Percentiles rank a stretch among this genome's conserved stretches.
These are phyloP conservation scores for Calvatia gigantea DNA, from an alignment of 768 basidiomycete genomes.

Conservation along the genomic window DNA sequence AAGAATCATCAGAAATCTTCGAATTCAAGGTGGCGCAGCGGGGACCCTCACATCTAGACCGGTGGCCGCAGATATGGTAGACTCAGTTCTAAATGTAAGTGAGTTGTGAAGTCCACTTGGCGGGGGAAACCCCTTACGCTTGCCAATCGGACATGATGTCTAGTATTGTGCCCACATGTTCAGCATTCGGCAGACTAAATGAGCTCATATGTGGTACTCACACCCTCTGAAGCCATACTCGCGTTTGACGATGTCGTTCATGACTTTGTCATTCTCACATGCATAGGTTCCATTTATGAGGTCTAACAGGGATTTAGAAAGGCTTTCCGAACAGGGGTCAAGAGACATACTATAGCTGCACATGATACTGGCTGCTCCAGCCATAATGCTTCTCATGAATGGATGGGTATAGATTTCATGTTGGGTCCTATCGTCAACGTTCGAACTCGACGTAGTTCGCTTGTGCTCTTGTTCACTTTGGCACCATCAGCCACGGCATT, in stretches of 20 bases:
- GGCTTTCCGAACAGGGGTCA: not conserved
- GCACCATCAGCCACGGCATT: too few relatives aligned
- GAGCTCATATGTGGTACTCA: too few relatives aligned
- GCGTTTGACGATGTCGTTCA: slow-evolving; percentile 74
- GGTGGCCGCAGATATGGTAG: slow-evolving; percentile 54
- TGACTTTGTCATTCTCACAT: slow-evolving; percentile 66
- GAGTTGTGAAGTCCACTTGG: too few relatives aligned
- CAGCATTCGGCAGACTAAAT: too few relatives aligned
- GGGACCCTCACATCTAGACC: slow-evolving; percentile 54
- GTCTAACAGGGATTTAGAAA: slow-evolving; percentile 34
- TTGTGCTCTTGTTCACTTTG: slow-evolving; percentile 66
- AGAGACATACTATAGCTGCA: slow-evolving; percentile 63
- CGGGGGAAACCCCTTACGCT: slow-evolving; percentile 35
- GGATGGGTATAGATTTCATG: slow-evolving; percentile 74
- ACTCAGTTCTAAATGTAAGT: slow-evolving; percentile 36
- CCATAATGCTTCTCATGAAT: slow-evolving; percentile 68
- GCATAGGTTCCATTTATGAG: slow-evolving; percentile 68
- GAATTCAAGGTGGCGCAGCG: not conserved
- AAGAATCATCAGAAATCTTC: not conserved
- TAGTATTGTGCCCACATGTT: too few relatives aligned
- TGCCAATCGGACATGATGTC: slow-evolving; percentile 75
- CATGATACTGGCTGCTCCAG: slow-evolving; percentile 72
- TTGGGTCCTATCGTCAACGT: slow-evolving; percentile 77
- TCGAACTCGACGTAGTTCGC: slow-evolving; percentile 52
- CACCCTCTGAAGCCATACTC: slow-evolving; percentile 79